These are phyloP conservation scores for Stephania cephalantha DNA, from an alignment of 164 flowering plant genomes.

Conservation along the genomic window DNA sequence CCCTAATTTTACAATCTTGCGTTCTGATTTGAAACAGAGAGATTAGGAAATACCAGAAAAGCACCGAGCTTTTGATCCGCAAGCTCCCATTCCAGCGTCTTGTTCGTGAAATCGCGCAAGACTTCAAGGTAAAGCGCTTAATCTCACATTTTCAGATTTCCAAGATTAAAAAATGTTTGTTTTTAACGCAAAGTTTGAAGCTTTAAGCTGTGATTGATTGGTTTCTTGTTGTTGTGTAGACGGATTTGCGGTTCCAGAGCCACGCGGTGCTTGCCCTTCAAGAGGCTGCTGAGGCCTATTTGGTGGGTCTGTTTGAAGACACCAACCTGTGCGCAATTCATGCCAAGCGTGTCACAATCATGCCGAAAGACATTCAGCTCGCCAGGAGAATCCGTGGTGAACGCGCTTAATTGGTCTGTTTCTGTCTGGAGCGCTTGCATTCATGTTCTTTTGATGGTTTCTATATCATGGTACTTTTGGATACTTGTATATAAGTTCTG, in stretches of 20 bases:
- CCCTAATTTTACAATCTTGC: neutral
- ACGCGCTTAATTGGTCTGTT: constrained; percentile 21
- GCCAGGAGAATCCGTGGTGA: constrained; percentile 41
- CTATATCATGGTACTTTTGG: neutral
- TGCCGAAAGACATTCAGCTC: constrained; percentile 42
- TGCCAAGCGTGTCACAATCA: constrained; percentile 21
- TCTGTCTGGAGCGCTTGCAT: too few species aligned
- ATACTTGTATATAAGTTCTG: neutral
- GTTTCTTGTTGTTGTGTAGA: constrained; percentile 13
- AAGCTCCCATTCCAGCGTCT: constrained; percentile 31
- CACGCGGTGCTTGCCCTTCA: constrained; percentile 28
- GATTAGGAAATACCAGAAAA: constrained; percentile 41
- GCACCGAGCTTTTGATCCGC: constrained; percentile 14
- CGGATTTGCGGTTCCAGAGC: constrained; percentile 47
- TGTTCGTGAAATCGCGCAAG: constrained; percentile 26
- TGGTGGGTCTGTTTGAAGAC: constrained; percentile 38
- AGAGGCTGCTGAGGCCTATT: constrained; percentile 10
- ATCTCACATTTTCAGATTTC: too few species aligned
- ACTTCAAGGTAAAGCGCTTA: constrained; percentile 10
- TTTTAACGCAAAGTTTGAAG: neutral
- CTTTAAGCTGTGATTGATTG: neutral
- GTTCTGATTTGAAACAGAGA: constrained; percentile 19
- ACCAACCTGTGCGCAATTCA: constrained; percentile 21
- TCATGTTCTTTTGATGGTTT: neutral
- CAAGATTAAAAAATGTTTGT: neutral